Base-by-base conservation (phyloP, 2,329 filamentous ascomycete species). In the Diaporthe citriasiana region DNA sequence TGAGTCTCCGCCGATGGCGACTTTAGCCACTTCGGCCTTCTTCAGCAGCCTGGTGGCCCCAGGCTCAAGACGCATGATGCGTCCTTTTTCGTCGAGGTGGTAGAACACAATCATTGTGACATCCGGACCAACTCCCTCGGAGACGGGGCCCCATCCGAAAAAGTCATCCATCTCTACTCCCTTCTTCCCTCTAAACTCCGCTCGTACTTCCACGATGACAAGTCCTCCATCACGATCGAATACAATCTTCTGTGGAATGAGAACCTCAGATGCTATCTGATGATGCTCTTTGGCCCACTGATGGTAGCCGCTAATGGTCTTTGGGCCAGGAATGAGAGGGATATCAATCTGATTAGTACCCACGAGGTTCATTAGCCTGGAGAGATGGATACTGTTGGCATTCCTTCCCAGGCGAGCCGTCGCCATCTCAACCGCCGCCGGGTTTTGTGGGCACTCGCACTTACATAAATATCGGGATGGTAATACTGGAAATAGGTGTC, bases 21-120 rank as follows among this genome's bases (percentile, higher is more conserved):
- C 10, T 5, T 10, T 10, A 22, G 42, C 5, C 25, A 22, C 42
- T 25, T 33, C 10, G 17, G 59, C 59, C 27, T 65, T 65, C 1
- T 19, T 65, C 42, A 65, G 25, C 19, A 65, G 25, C 27, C n/a
- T 47, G 27, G 59, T 65, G 17, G 59, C 59, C 25, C 59, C 59
- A 25, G 59, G 59, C 19, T 65, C 57, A 8, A 63, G 57, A 25
- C 45, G 57, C 0, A 63, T 3, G 4, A 63, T 40, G 17, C 57
- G 38, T 1, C 57, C 57, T 45, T 17, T 22, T 22, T 63, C 38
- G 40, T 63, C 59, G 27, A 65, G 59, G 59, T 65, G 59, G 59
- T 65, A 65, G 42, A 65, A 65, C 17, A 65, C 59, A 25, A 65
- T 65, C 59, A 65, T 65, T 33, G 10, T 65, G 25, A 65, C 59